phyloP scores from a whole-genome alignment of 106 monocot species.

The Iris macrosiphon region DNA sequence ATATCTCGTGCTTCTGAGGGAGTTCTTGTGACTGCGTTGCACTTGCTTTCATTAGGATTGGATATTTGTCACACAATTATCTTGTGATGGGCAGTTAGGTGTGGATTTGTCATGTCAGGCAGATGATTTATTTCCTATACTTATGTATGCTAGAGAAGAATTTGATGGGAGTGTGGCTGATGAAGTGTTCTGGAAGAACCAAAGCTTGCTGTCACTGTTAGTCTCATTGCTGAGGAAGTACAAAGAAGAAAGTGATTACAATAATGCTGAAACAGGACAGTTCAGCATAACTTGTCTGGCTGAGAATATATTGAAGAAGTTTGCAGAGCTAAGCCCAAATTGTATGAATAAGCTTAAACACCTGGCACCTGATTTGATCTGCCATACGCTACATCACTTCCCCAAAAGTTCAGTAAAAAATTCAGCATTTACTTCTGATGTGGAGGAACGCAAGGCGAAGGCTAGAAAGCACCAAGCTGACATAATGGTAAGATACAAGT shows the following conservation, averaged over 20 bases:
- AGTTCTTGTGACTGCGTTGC: slow-evolving; percentile 68
- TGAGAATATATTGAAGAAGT: slow-evolving; percentile 63
- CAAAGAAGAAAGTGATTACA: slow-evolving; percentile 42
- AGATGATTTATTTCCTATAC: slow-evolving; percentile 34
- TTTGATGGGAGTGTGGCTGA: slow-evolving; percentile 16
- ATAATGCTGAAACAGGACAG: slow-evolving; percentile 35
- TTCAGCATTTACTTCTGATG: slow-evolving; percentile 21
- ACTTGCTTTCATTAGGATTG: slow-evolving; percentile 63
- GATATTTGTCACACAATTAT: slow-evolving; percentile 62
- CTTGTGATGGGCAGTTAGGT: neutral
- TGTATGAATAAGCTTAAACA: slow-evolving; percentile 43
- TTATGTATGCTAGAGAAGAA: slow-evolving; percentile 47
- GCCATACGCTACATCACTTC: slow-evolving; percentile 12
- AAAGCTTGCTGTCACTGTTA: slow-evolving; percentile 62
- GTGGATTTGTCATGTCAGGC: neutral
- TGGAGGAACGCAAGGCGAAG: slow-evolving; percentile 42
- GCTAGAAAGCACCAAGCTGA: slow-evolving; percentile 73
- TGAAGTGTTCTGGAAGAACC: slow-evolving; percentile 22
- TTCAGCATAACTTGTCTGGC: slow-evolving; percentile 45
- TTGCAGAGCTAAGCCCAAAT: slow-evolving; percentile 41
- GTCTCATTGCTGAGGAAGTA: slow-evolving; percentile 53
- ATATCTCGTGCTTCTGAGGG: slow-evolving; percentile 60
- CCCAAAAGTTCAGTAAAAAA: slow-evolving; percentile 5
- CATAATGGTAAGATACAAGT: slow-evolving; percentile 45
- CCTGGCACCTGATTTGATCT: slow-evolving; percentile 51